Conservation (phyloP, 2,329 filamentous ascomycete species). For the Aspergillus sp. region DNA sequence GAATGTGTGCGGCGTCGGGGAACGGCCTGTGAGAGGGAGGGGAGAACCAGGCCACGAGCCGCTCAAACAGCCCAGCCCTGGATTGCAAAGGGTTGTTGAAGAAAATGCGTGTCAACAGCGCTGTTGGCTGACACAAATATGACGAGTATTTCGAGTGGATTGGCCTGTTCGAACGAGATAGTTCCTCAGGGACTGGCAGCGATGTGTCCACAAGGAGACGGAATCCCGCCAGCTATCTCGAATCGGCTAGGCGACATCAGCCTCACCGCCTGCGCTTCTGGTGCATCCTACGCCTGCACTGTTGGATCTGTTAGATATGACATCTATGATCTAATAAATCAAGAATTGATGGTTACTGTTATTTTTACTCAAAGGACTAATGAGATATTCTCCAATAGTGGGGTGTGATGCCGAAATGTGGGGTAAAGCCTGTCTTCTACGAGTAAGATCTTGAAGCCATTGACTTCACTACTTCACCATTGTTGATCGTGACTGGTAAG, state of each 20-base stretch:
- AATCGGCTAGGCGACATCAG: constrained; percentile 9
- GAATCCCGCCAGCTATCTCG: constrained; percentile 19
- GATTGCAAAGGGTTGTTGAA: constrained; percentile 4
- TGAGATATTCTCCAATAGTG: too few relatives aligned
- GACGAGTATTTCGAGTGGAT: not conserved
- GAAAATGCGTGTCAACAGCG: constrained; percentile 5
- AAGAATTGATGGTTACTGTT: too few relatives aligned
- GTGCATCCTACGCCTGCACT: not conserved
- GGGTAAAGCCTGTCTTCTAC: too few relatives aligned
- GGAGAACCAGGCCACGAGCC: constrained; percentile 27
- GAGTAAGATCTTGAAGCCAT: too few relatives aligned
- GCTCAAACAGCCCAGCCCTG: constrained; percentile 27
- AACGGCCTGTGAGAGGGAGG: constrained; percentile 22
- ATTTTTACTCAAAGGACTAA: too few relatives aligned
- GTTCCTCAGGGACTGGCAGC: constrained; percentile 14
- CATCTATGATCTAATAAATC: too few relatives aligned
- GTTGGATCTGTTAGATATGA: too few relatives aligned
- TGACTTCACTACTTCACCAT: too few relatives aligned
- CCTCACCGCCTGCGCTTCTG: constrained; percentile 20
- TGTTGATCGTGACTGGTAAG: too few relatives aligned
- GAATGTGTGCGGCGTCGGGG: constrained; percentile 32
- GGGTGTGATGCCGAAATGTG: too few relatives aligned
- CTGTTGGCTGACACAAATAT: not conserved
- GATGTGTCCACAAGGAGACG: constrained; percentile 30
- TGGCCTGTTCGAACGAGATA: not conserved